A percentile compares a stretch with the other conserved stretches of the same genome.
These are phyloP conservation scores for Cladorrhinum samala DNA, from an alignment of 495 filamentous ascomycete species.

Conservation along the genomic window DNA sequence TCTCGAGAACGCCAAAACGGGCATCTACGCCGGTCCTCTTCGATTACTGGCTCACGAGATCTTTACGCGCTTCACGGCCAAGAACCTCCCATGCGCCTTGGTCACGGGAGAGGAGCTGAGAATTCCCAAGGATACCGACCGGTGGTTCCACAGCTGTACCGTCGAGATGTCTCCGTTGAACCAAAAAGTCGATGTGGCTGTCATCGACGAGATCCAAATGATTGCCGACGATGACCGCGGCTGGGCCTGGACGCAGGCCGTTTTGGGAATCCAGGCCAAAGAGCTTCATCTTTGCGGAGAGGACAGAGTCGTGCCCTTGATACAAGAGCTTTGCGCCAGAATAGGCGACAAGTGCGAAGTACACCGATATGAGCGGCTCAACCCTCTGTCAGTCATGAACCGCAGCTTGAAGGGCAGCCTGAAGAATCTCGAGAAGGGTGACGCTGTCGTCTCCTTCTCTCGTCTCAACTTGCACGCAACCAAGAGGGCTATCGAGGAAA, in stretches of 20 bases:
- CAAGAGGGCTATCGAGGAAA: conserved; percentile 68
- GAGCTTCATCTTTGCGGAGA: conserved; percentile 96
- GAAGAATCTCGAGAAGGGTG: conserved; percentile 70
- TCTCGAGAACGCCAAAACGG: conserved; percentile 67
- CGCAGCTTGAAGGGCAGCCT: conserved; percentile 58
- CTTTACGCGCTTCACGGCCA: conserved; percentile 70
- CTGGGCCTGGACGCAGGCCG: conserved; percentile 95
- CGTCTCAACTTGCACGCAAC: conserved; percentile 74
- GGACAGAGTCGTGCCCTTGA: conserved; percentile 69
- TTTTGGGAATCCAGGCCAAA: conserved; percentile 75
- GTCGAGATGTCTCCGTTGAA: conserved; percentile 91
- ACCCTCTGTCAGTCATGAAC: conserved; percentile 60
- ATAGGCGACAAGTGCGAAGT: conserved; percentile 80
- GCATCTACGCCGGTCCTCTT: conserved; percentile 88
- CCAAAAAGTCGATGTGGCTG: conserved; percentile 70
- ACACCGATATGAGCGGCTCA: conserved; percentile 76
- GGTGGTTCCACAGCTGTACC: conserved; percentile 71
- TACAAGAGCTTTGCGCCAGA: conserved; percentile 68
- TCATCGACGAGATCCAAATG: conserved; percentile 99
- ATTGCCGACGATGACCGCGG: conserved; percentile 69
- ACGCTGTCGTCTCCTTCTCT: conserved; percentile 83
- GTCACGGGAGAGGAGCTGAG: conserved; percentile 88
- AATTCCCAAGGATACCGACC: conserved; percentile 42
- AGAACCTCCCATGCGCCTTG: conserved; percentile 67
- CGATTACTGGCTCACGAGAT: conserved; percentile 91